phyloP scores from a whole-genome alignment of 176 grass and related monocot species.

The Tillandsia leiboldiana region DNA sequence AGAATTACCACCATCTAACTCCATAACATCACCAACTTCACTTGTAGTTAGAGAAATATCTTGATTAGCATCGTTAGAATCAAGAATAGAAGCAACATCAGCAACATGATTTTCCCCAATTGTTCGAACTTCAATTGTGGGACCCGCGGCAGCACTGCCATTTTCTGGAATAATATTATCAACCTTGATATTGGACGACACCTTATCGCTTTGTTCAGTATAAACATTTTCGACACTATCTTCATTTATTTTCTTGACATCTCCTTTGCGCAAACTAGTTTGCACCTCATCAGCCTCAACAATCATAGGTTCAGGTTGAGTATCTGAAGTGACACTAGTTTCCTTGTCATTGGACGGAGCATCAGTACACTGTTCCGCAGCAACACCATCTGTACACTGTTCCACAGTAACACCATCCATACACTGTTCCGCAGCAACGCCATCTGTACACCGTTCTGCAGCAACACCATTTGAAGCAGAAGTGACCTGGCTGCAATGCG shows the following conservation, averaged over 20 bases:
- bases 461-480: neutral
- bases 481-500: neutral
- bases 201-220: neutral
- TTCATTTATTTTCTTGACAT: neutral
- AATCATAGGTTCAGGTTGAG: conserved; percentile 12
- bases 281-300: neutral
- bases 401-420: neutral
- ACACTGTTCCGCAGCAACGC: neutral
- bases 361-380: neutral
- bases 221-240: neutral
- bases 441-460: neutral
- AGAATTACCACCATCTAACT: neutral
- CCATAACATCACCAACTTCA: neutral
- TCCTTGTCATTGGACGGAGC: neutral
- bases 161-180: neutral
- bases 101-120: neutral
- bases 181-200: neutral
- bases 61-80: neutral
- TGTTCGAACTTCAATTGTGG: neutral
- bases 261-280: neutral
- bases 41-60: neutral
- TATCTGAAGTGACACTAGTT: neutral
- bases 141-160: neutral
- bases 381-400: neutral
- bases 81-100: neutral